These are phyloP conservation scores for Boletus pseudopeckii DNA, from an alignment of 768 basidiomycete species.

Conservation along the genomic window DNA sequence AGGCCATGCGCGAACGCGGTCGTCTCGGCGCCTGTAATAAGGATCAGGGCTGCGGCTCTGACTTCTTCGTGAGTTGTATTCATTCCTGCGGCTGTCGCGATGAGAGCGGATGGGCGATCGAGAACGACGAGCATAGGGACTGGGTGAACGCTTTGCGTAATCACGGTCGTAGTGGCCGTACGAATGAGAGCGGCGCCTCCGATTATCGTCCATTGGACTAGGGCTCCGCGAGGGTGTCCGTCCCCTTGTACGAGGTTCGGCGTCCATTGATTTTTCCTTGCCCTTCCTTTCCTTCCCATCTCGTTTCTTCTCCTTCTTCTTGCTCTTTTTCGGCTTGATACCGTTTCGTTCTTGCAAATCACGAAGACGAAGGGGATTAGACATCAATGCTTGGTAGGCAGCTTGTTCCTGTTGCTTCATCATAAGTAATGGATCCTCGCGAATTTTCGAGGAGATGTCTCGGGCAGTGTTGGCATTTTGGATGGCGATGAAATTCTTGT, in stretches of 20 bases:
- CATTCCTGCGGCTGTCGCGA: constrained; percentile 20
- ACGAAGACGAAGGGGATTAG: constrained; percentile 80
- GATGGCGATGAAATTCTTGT: constrained; percentile 91
- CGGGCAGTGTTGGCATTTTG: constrained; percentile 91
- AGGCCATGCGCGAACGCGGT: constrained; percentile 40
- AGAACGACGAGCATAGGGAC: constrained; percentile 44
- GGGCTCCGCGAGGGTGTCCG: constrained; percentile 30
- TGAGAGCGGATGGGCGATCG: constrained; percentile 41
- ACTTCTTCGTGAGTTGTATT: constrained; percentile 25
- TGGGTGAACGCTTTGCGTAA: constrained; percentile 40
- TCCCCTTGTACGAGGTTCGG: constrained; percentile 34
- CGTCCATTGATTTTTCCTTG: constrained; percentile 17
- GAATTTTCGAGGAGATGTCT: constrained; percentile 89
- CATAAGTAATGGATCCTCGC: constrained; percentile 94
- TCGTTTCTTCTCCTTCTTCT: constrained; percentile 54
- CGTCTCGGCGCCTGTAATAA: constrained; percentile 11
- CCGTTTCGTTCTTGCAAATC: constrained; percentile 80
- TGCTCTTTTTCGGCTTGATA: constrained; percentile 76
- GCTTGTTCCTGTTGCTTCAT: constrained; percentile 99
- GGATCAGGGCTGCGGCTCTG: constrained; percentile 31
- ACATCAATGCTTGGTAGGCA: constrained; percentile 80
- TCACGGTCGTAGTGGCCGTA: constrained; percentile 25
- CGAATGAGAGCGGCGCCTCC: constrained; percentile 29
- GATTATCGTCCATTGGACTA: constrained; percentile 30
- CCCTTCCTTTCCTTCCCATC: constrained; percentile 48